phyloP scores from a whole-genome alignment of 1,284 basidiomycete genomes.

The Spongispora temasekensis region DNA sequence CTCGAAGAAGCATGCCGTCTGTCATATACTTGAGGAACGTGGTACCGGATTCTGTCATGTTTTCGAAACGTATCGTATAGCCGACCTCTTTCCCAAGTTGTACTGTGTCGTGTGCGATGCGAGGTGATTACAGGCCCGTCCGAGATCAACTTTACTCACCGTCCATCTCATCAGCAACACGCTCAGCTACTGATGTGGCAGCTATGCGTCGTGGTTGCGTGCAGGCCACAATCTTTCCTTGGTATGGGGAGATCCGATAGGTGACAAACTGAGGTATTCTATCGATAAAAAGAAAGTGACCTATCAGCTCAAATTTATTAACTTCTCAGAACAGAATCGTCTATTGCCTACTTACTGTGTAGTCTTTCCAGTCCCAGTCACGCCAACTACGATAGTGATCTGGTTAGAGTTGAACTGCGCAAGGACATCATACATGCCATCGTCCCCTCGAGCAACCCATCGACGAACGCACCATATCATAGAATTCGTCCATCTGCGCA shows the following conservation, averaged over 20 bases:
- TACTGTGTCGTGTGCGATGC: no score
- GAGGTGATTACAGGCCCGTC: no score
- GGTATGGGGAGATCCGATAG: slow-evolving; percentile 97
- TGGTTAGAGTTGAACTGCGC: slow-evolving; percentile 91
- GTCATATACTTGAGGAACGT: slow-evolving; percentile 99
- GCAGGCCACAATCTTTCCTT: slow-evolving; percentile 91
- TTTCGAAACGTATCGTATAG: slow-evolving; percentile 99
- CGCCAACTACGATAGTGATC: slow-evolving; percentile 89
- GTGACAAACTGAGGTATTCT: slow-evolving; percentile 96
- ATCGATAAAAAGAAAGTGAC: no score
- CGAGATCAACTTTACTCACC: no score
- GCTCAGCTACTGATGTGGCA: slow-evolving; percentile 98
- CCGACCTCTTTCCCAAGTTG: slow-evolving; percentile 98
- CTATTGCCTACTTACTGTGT: no score
- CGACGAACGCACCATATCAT: no score
- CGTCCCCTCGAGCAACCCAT: no score
- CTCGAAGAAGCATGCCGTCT: slow-evolving; percentile 95
- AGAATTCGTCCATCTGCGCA: no score
- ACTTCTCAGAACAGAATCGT: no score
- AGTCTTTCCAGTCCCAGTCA: slow-evolving; percentile 97
- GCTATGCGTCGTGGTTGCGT: slow-evolving; percentile 99
- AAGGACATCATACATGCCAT: no score
- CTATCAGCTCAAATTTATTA: no score
- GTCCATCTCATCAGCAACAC: slow-evolving; percentile 99
- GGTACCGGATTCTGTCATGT: slow-evolving; percentile 98